Evolutionary conservation across 805 yeast species (phyloP).

Genomic region (Grigorovia humatica): DNA sequence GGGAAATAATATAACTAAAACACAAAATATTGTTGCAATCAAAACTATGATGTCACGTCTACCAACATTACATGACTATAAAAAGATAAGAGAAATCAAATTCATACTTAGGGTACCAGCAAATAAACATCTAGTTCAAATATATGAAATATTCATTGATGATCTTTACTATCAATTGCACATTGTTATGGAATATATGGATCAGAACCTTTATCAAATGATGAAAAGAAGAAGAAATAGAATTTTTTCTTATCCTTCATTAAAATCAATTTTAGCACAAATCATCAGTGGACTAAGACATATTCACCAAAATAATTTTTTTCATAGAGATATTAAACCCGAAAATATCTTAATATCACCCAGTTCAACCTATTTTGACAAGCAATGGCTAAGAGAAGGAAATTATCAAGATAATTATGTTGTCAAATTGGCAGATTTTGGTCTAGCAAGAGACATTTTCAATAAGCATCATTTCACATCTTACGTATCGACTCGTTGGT

Average conservation of each 20-base stretch:
- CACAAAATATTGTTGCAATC: constrained; percentile 54
- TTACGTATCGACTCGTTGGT: constrained; percentile 80
- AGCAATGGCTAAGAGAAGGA: constrained; percentile 20
- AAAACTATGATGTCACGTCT: constrained; percentile 62
- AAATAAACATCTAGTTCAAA: constrained; percentile 61
- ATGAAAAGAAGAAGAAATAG: constrained; percentile 50
- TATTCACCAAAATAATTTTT: constrained; percentile 52
- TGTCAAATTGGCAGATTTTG: constrained; percentile 72
- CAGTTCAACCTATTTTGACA: constrained; percentile 41
- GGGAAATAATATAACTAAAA: constrained; percentile 28
- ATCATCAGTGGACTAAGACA: constrained; percentile 69
- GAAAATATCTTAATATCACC: constrained; percentile 75
- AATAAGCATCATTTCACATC: constrained; percentile 53
- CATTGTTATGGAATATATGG: constrained; percentile 84
- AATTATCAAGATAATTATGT: constrained; percentile 36
- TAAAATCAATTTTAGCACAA: constrained; percentile 62
- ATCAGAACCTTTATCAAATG: constrained; percentile 68
- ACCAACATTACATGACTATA: constrained; percentile 43
- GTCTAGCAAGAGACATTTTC: constrained; percentile 53
- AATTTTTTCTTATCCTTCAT: constrained; percentile 45
- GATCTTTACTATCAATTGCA: constrained; percentile 47
- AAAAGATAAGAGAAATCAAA: constrained; percentile 52
- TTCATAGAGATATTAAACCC: constrained; percentile 89
- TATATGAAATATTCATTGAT: constrained; percentile 75
- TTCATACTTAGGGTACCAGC: constrained; percentile 60